Base-by-base conservation (phyloP, 2,329 filamentous ascomycete genomes). In the Didymella keratinophila region DNA sequence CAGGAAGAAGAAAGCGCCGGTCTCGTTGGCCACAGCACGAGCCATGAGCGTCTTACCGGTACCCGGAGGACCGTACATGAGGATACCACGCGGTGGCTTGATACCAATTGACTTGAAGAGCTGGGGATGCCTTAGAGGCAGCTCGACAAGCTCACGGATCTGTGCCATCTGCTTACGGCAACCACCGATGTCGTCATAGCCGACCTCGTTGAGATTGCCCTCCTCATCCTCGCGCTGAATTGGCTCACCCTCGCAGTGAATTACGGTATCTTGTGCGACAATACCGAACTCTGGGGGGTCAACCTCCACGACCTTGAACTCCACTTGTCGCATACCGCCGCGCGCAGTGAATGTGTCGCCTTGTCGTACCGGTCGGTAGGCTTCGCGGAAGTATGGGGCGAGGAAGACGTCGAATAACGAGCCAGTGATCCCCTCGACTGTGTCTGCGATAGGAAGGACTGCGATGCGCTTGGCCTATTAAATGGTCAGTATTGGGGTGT, bases 101-200 rank as follows among this genome's bases (percentile, higher is more conserved):
- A 99, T 97, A 87, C 95, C 95, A 76, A 99, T 98, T 39, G 94
- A 98, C 86, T 98, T 99, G 90, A 99, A 99, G 49, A 99, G 90
- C 80, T 98, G 95, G 61, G 95, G 95, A 81, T 99, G 95, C 75
- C 95, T 89, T 62, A 99, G 87, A 62, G 95, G 95, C 69, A 99
- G 85, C 85, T 99, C 95, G 66, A 99, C 95, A 85, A 99, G 89
- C 80, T 99, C 95, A 78, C 95, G 92, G 72, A 99, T 97, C 84
- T 99, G 95, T 64, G 95, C 95, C 95, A 99, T 98, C 83, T 99
- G 95, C 84, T 99, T 99, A 76, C 95, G 88, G 87, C 95, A 98
- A 69, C 95, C 95, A 86, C 95, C 95, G 81, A 99, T 99, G 77
- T 99, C 95, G 74, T 99, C 95, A 78, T 99, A 99, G 47, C 95